These are phyloP conservation scores for Laguncularia racemosa DNA, from an alignment of 345 rosid genomes.

Conservation along the genomic window DNA sequence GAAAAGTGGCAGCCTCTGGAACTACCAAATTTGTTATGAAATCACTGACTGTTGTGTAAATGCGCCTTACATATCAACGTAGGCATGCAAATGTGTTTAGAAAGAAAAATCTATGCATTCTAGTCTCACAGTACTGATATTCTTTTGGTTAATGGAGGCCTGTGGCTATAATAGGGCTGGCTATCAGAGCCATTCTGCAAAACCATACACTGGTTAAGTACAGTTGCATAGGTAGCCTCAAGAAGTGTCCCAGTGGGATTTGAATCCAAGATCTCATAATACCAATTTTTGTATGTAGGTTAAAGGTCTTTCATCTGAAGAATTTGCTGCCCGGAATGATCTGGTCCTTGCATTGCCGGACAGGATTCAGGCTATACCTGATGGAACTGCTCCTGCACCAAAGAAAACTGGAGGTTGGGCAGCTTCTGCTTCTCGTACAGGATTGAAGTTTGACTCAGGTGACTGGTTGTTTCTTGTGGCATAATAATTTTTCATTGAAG, in stretches of 20 bases:
- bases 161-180: too few species aligned
- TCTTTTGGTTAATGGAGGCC: too few species aligned
- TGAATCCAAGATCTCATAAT: neutral
- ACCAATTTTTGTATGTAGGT: constrained; percentile 34
- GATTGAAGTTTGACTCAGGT: constrained; percentile 97
- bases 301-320: constrained; percentile 88
- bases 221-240: too few species aligned
- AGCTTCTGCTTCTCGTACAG: constrained; percentile 65
- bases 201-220: too few species aligned
- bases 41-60: too few species aligned
- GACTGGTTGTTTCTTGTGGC: constrained; percentile 3
- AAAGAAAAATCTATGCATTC: too few species aligned
- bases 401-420: constrained; percentile 71
- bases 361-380: constrained; percentile 91
- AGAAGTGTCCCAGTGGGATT: neutral
- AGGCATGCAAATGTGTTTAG: too few species aligned
- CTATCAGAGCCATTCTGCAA: too few species aligned
- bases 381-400: constrained; percentile 79
- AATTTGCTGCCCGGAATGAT: constrained; percentile 81
- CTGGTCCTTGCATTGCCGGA: constrained; percentile 86
- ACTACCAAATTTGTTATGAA: too few species aligned
- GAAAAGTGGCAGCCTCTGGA: too few species aligned
- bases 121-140: too few species aligned
- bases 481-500: neutral
- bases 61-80: too few species aligned